Percentiles rank a stretch among this genome's conserved stretches.
phyloP scores from a whole-genome alignment of 2,329 filamentous ascomycete genomes.

The Talaromyces albobiverticillius region DNA sequence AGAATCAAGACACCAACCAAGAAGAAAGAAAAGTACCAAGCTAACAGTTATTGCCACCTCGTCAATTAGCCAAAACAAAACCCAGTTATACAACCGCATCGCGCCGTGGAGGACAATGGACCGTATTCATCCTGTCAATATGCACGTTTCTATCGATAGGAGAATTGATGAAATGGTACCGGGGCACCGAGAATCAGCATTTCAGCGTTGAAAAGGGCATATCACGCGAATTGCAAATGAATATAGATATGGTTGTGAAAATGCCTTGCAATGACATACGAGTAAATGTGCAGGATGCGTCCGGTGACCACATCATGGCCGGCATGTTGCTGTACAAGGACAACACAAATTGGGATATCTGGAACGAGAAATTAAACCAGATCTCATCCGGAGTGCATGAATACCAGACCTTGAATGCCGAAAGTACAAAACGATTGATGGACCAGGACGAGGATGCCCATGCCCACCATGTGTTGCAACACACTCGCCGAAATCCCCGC shows the following conservation, averaged over 20 bases:
- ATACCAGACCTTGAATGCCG: conserved; percentile 55
- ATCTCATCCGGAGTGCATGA: conserved; percentile 60
- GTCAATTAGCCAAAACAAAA: conserved; percentile 79
- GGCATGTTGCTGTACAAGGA: conserved; percentile 71
- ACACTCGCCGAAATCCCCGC: conserved; percentile 64
- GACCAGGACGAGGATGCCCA: conserved; percentile 69
- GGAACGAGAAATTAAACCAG: conserved; percentile 67
- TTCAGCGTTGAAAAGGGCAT: conserved; percentile 94
- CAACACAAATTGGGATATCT: conserved; percentile 75
- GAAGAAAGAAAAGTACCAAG: background rate
- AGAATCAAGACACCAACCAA: background rate
- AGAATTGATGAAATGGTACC: conserved; percentile 80
- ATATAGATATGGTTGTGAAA: conserved; percentile 84
- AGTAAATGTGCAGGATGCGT: conserved; percentile 94
- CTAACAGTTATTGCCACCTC: background rate
- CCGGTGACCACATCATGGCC: conserved; percentile 87
- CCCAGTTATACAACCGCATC: conserved; percentile 85
- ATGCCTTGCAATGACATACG: conserved; percentile 90
- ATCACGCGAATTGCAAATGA: conserved; percentile 84
- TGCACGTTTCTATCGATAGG: conserved; percentile 72
- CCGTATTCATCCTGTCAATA: conserved; percentile 72
- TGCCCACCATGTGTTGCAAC: conserved; percentile 83
- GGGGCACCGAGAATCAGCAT: conserved; percentile 77
- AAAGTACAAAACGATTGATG: conserved; percentile 54
- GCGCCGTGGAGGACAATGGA: conserved; percentile 89